Conservation (phyloP, 1,139 yeast genomes). For the Taphrina populina region DNA sequence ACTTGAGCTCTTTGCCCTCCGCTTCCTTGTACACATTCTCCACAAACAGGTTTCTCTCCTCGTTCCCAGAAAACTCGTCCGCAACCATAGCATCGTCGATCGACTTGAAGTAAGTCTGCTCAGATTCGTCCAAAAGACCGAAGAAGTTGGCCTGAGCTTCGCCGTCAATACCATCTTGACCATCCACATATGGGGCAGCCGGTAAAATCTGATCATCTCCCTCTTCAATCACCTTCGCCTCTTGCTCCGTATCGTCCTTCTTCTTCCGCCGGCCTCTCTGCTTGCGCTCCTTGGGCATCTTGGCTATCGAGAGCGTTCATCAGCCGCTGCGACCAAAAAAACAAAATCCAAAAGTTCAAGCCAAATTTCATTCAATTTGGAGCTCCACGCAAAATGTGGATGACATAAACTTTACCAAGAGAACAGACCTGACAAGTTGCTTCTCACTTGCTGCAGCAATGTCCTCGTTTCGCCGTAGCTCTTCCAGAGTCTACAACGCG, state of each 20-base stretch:
- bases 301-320: background rate
- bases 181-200: background rate
- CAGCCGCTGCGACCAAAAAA: too few relatives aligned
- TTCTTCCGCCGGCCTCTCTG: slow-evolving; percentile 32
- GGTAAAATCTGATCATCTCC: background rate
- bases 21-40: slow-evolving; percentile 53
- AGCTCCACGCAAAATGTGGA: too few relatives aligned
- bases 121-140: slow-evolving; percentile 34
- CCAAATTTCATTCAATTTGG: too few relatives aligned
- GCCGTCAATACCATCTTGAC: background rate
- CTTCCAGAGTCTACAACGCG: too few relatives aligned
- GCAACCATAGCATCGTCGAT: slow-evolving; percentile 35
- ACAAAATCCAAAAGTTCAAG: too few relatives aligned
- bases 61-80: slow-evolving; percentile 26
- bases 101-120: slow-evolving; percentile 35
- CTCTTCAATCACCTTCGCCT: background rate
- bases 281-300: slow-evolving; percentile 30
- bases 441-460: too few relatives aligned
- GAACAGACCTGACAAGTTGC: too few relatives aligned
- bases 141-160: slow-evolving; percentile 25
- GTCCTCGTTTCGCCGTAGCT: too few relatives aligned
- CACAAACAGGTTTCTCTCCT: slow-evolving; percentile 32
- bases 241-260: slow-evolving; percentile 11
- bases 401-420: too few relatives aligned
- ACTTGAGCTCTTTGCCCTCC: slow-evolving; percentile 82